Base-by-base conservation (phyloP, 192 early-diverging fungal species). In the Backusella morwellensis region DNA sequence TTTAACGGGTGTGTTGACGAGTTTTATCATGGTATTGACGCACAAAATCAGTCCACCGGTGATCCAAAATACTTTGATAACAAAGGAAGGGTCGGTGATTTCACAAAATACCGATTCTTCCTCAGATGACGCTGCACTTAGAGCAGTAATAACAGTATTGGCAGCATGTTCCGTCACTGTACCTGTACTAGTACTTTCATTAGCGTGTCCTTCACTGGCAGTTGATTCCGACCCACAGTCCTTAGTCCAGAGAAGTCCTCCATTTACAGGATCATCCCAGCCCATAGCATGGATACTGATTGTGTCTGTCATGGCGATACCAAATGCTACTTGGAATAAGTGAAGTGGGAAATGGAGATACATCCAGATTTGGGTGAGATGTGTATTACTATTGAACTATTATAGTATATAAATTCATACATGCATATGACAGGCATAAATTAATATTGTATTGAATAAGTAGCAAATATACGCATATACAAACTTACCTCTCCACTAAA, bases 311-410 rank as follows among this genome's bases (percentile, higher is more conserved):
- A 85, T 72, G 5, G 84, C 86, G 12, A 87, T 85, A 12, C 86
- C 86, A 75, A 85, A 72, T 19, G 85, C 84, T 6, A 87, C 75
- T 47, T 87, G 86, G 11, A 82, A 87, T 17, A 87, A 56, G 32
- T 87, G 84, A n/a, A 87, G 77, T 52, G 85, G 83, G 75, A 85
- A 87, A 56, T 86, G 85, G 14, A 86, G 81, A 40, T 84, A 86
- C 4, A 80, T 82, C 85, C 85, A 86, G 1, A 86, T 17, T 36
- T 81, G 80, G 67, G 72, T 77, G 15, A 81, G 38, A 29, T 77
- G 41, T n/a, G 77, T 54, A 50, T 63, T 71, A 23, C 35, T 75
- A 19, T 75, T 50, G 34, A 80, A 56, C 69, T 80, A 63, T n/a
- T 15, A 54, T 50, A 47, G 32, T 19, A 32, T 19, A 63, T 23